Conservation (phyloP, 768 basidiomycete genomes). For the Auriculariales sp. region DNA sequence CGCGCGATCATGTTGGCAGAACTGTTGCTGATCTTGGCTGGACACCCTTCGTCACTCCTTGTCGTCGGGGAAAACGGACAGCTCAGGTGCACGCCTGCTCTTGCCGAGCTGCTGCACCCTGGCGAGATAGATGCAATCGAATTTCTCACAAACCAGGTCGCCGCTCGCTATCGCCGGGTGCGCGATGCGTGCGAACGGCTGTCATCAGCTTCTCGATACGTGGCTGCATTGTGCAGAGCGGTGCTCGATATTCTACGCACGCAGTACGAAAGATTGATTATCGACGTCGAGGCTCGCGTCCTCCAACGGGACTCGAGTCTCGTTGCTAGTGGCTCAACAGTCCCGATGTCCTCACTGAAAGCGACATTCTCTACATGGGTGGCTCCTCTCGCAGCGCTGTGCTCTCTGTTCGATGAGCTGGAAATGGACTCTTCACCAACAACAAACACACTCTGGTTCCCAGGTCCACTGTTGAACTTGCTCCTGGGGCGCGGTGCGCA, state of each 20-base stretch:
- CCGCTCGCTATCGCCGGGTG: slow-evolving; percentile 60
- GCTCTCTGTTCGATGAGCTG: slow-evolving; percentile 47
- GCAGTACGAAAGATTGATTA: slow-evolving; percentile 68
- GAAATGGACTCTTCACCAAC: slow-evolving; percentile 24
- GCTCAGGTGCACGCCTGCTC: slow-evolving; percentile 44
- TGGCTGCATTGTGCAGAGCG: slow-evolving; percentile 64
- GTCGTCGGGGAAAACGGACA: slow-evolving; percentile 31
- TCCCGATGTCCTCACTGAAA: slow-evolving; percentile 71
- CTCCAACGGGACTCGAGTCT: slow-evolving; percentile 59
- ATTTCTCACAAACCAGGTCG: slow-evolving; percentile 59
- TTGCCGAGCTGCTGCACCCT: slow-evolving; percentile 66
- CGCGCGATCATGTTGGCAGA: slow-evolving; percentile 63
- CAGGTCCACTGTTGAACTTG: slow-evolving; percentile 72
- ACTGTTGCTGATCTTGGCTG: slow-evolving; percentile 71
- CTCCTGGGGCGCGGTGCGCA: slow-evolving; percentile 53
- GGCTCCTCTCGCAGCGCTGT: slow-evolving; percentile 63
- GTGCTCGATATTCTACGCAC: slow-evolving; percentile 58
- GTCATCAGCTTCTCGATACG: slow-evolving; percentile 51
- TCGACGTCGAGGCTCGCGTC: slow-evolving; percentile 69
- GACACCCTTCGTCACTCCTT: slow-evolving; percentile 79
- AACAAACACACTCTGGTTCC: slow-evolving; percentile 29
- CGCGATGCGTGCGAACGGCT: slow-evolving; percentile 37
- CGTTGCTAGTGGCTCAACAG: slow-evolving; percentile 69
- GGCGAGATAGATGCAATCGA: slow-evolving; percentile 81
- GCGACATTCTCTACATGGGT: slow-evolving; percentile 84